These are phyloP conservation scores for Comarum palustre DNA, from an alignment of 306 rosid species.

Conservation along the genomic window DNA sequence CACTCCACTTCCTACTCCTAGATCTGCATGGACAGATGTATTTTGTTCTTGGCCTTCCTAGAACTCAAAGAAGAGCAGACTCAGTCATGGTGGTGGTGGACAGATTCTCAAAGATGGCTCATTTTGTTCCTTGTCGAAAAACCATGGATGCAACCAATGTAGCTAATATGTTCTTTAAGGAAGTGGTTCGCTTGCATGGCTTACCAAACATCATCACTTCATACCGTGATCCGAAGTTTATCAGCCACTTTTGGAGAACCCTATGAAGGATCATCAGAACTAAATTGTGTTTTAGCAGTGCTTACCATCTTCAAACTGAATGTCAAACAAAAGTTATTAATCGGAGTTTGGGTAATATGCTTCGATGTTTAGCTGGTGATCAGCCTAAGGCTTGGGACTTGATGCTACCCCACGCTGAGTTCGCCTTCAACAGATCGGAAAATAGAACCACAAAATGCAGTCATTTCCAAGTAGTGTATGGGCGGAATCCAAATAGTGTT, in stretches of 20 bases:
- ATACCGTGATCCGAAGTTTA: neutral
- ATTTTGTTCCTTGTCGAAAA: neutral
- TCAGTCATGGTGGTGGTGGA: neutral
- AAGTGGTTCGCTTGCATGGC: neutral
- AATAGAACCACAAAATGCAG: neutral
- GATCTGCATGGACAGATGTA: neutral
- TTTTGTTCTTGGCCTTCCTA: neutral
- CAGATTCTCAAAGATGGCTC: neutral
- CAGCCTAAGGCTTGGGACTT: neutral
- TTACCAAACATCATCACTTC: neutral
- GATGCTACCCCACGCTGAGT: neutral
- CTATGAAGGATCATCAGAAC: too few relatives aligned
- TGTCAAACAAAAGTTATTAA: neutral
- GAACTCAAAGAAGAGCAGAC: neutral
- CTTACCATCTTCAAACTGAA: neutral
- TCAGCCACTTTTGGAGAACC: too few relatives aligned
- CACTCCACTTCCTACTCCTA: neutral
- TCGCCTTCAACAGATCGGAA: neutral
- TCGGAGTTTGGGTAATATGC: neutral
- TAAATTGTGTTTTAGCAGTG: neutral
- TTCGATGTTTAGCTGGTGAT: neutral
- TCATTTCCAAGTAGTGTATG: neutral
- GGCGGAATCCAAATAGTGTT: too few relatives aligned
- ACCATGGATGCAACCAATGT: neutral
- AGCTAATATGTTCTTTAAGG: neutral